Evolutionary conservation across 148 eudicot genomes (phyloP).

Genomic region (Fagopyrum homotropicum): DNA sequence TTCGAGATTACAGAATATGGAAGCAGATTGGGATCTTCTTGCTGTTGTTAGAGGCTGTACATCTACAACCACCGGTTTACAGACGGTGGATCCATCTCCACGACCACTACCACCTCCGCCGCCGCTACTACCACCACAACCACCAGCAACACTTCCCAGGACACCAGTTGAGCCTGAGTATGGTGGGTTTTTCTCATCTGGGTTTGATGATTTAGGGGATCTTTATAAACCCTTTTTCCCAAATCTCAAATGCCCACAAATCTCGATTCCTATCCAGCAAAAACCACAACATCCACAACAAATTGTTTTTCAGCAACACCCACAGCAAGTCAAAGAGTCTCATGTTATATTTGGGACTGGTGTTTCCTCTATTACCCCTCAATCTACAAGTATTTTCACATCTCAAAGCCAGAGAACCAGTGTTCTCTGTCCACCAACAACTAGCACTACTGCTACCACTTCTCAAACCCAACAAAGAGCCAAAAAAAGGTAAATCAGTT

Average conservation of each 20-base stretch:
- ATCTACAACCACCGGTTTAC: constrained; percentile 14
- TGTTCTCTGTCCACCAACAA: constrained; percentile 5
- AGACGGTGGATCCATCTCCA: constrained; percentile 9
- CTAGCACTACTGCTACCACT: neutral
- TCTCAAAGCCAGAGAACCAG: constrained; percentile 12
- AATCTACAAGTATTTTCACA: neutral
- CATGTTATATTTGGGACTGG: constrained; percentile 17
- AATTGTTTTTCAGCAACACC: constrained; percentile 18
- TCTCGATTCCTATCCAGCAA: constrained; percentile 16
- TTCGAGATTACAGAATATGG: constrained; percentile 20
- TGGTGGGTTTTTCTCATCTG: neutral
- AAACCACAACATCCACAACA: constrained; percentile 7
- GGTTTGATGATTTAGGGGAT: constrained; percentile 30
- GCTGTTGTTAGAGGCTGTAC: constrained; percentile 64
- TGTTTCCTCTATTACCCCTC: constrained; percentile 3
- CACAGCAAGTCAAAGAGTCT: constrained; percentile 16
- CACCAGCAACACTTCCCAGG: neutral
- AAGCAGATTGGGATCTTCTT: constrained; percentile 62
- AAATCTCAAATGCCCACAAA: constrained; percentile 9
- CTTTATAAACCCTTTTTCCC: constrained; percentile 36
- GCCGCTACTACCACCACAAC: neutral
- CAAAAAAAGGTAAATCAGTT: constrained; percentile 46
- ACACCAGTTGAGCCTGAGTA: neutral
- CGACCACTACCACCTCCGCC: neutral
- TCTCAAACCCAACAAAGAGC: constrained; percentile 28